phyloP scores from a whole-genome alignment of 2,329 filamentous ascomycete genomes.

The Trichothecium sympodiale region DNA sequence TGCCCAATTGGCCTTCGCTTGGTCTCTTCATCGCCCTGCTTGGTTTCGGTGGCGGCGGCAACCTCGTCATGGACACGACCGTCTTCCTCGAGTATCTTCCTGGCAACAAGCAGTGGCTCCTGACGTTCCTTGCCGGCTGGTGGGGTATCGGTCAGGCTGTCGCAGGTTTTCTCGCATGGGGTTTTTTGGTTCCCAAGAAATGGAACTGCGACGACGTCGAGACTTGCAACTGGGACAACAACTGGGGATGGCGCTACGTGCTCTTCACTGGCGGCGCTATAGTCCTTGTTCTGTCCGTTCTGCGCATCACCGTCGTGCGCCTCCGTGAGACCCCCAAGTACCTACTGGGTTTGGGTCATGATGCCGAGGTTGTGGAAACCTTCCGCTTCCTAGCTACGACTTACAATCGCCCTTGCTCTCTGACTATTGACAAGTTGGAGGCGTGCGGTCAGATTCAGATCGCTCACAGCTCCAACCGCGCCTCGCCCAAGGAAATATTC shows the following conservation, averaged over 20 bases:
- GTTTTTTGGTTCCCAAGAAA: conserved; percentile 35
- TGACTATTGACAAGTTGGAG: conserved; percentile 33
- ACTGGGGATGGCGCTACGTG: conserved; percentile 39
- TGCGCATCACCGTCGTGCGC: conserved; percentile 33
- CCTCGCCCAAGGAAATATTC: conserved; percentile 19
- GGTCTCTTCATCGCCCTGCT: conserved; percentile 52
- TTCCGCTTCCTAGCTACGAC: conserved; percentile 39
- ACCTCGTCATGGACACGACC: conserved; percentile 38
- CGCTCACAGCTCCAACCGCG: conserved; percentile 20
- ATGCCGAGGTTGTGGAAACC: conserved; percentile 35
- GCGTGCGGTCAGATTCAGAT: conserved; percentile 31
- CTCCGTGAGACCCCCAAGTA: conserved; percentile 39
- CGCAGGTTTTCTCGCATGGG: conserved; percentile 32
- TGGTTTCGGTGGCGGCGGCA: conserved; percentile 48
- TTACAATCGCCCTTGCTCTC: conserved; percentile 22
- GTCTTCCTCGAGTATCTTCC: conserved; percentile 42
- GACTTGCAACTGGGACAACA: conserved; percentile 33
- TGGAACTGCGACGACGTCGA: conserved; percentile 27
- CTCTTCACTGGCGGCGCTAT: conserved; percentile 33
- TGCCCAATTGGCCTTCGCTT: conserved; percentile 55
- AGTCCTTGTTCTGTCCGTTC: conserved; percentile 30
- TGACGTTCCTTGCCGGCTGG: conserved; percentile 33
- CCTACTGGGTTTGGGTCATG: conserved; percentile 31
- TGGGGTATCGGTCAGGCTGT: conserved; percentile 42
- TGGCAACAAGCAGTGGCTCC: conserved; percentile 32